Conservation (phyloP, 2,329 filamentous ascomycete species). For the Chrysoporthe deuterocubensis region DNA sequence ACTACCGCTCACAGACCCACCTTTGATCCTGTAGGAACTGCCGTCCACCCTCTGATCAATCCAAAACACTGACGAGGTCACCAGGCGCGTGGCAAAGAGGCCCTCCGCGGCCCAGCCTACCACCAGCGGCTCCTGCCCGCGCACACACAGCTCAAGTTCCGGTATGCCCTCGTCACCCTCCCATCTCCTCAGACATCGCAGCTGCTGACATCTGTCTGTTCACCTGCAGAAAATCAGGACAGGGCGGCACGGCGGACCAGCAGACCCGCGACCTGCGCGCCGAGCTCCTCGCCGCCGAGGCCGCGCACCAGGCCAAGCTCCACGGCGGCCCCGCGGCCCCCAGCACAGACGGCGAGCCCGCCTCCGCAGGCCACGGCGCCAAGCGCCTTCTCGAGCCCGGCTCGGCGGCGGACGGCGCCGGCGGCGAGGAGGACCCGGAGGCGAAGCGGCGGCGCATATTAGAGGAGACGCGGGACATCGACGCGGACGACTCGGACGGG, state of each 20-base stretch:
- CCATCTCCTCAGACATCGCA: background rate
- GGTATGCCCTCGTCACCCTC: constrained; percentile 50
- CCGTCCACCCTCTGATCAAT: background rate
- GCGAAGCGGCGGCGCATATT: constrained; percentile 85
- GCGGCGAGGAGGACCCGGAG: constrained; percentile 69
- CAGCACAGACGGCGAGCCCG: constrained; percentile 34
- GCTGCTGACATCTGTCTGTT: constrained; percentile 8
- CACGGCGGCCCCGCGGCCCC: constrained; percentile 60
- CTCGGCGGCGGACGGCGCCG: constrained; percentile 42
- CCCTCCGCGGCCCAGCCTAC: constrained; percentile 89
- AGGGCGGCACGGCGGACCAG: constrained; percentile 79
- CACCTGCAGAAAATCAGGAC: constrained; percentile 71
- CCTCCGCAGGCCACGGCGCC: constrained; percentile 41
- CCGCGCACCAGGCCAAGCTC: constrained; percentile 84
- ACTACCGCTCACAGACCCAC: constrained; percentile 82
- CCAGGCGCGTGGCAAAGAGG: constrained; percentile 88
- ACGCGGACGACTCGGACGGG: constrained; percentile 72
- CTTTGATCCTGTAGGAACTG: constrained; percentile 77
- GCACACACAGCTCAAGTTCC: constrained; percentile 88
- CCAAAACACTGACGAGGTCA: constrained; percentile 34
- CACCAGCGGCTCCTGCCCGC: constrained; percentile 95
- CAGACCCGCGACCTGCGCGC: constrained; percentile 78
- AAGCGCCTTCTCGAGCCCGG: constrained; percentile 69
- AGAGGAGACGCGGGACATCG: constrained; percentile 85
- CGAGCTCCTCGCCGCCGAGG: constrained; percentile 87